Evolutionary conservation across 345 rosid species (phyloP).

Genomic region (Mangifera indica): DNA sequence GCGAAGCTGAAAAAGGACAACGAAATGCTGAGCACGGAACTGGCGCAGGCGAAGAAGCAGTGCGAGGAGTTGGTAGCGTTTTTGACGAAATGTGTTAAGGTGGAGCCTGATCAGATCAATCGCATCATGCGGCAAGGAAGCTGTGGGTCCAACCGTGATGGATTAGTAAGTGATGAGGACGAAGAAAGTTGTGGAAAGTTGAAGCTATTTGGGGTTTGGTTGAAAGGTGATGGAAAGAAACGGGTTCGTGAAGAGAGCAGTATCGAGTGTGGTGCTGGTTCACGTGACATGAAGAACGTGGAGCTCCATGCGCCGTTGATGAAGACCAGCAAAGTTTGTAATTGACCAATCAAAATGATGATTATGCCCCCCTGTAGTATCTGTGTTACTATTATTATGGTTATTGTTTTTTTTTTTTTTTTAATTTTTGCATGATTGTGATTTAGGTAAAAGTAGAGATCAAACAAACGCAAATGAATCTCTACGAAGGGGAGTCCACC

Average conservation of each 20-base stretch:
- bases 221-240: constrained; percentile 56
- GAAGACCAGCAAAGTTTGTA: constrained; percentile 74
- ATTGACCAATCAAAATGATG: constrained; percentile 24
- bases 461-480: constrained; percentile 24
- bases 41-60: constrained; percentile 73
- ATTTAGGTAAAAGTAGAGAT: constrained; percentile 1
- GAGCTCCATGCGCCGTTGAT: constrained; percentile 46
- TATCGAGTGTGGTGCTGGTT: constrained; percentile 42
- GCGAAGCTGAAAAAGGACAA: constrained; percentile 78
- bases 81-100: constrained; percentile 57
- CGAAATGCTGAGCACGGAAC: constrained; percentile 63
- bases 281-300: constrained; percentile 45
- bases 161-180: constrained; percentile 17
- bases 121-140: constrained; percentile 54
- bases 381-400: no score
- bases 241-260: constrained; percentile 59
- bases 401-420: neutral
- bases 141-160: constrained; percentile 23
- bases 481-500: neutral
- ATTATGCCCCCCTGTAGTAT: neutral
- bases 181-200: constrained; percentile 34
- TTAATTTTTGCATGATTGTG: no score
- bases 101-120: constrained; percentile 67
- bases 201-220: constrained; percentile 86
- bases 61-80: constrained; percentile 67